phyloP scores from a whole-genome alignment of 306 rosid species.

The Corylus heterophylla region DNA sequence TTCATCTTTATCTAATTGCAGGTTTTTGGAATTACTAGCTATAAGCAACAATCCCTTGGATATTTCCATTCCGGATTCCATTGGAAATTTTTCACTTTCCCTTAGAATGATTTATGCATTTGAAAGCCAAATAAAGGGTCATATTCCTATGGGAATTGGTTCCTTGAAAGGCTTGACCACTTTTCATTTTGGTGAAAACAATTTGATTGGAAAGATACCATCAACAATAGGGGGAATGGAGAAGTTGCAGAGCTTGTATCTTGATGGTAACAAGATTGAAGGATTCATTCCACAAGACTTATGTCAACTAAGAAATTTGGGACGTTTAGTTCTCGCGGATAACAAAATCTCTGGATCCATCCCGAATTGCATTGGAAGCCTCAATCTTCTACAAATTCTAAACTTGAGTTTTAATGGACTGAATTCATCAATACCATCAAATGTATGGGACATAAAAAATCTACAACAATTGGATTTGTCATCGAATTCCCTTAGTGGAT shows the following conservation, averaged over 20 bases:
- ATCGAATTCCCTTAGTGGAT: not conserved
- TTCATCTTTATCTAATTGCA: not conserved
- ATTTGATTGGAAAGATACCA: not conserved
- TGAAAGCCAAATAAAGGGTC: not conserved
- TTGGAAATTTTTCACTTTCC: not conserved
- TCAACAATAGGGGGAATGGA: not conserved
- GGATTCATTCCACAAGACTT: not conserved
- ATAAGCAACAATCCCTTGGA: not conserved
- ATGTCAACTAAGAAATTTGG: not conserved
- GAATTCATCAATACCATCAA: not conserved
- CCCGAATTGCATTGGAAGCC: not conserved
- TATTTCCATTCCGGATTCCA: not conserved
- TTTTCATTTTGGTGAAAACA: not conserved
- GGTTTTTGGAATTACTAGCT: not conserved
- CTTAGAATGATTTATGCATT: not conserved
- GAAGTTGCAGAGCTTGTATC: accelerated
- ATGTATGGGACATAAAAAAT: not conserved
- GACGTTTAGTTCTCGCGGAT: not conserved
- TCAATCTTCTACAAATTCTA: not conserved
- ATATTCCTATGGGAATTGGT: not conserved
- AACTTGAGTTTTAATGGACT: not conserved
- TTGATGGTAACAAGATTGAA: not conserved
- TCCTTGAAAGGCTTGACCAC: not conserved
- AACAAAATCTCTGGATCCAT: not conserved
- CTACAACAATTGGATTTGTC: not conserved